Percentiles rank a stretch among this genome's conserved stretches.
Evolutionary conservation across 805 yeast genomes (phyloP).

Genomic region (Suhomyces vadensis): DNA sequence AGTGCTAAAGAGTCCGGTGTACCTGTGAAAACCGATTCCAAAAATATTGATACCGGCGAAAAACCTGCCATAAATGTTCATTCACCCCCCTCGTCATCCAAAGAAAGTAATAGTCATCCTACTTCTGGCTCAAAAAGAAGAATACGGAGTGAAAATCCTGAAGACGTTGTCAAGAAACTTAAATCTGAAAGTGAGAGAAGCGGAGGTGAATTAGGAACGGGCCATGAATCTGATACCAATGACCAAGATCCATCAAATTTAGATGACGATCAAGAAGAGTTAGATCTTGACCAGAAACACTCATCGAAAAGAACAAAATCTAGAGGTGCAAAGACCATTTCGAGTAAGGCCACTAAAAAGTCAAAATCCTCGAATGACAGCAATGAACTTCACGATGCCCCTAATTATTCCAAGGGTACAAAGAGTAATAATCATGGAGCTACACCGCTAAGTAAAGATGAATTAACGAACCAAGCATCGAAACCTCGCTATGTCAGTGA

Average conservation of each 20-base stretch:
- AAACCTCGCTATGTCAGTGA: conserved; percentile 83
- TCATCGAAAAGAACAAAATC: conserved; percentile 8
- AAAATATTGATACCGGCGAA: conserved; percentile 14
- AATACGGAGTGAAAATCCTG: conserved; percentile 4
- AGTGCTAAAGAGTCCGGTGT: conserved; percentile 52
- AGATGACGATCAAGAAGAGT: conserved; percentile 8
- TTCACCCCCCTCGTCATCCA: background rate
- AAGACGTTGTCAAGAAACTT: conserved; percentile 7
- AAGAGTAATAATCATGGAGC: background rate
- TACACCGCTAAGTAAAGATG: conserved; percentile 31
- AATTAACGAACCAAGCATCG: conserved; percentile 66
- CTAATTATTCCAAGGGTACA: too few relatives aligned
- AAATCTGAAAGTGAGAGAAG: conserved; percentile 9
- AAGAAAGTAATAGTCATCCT: background rate
- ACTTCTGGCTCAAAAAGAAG: conserved; percentile 5
- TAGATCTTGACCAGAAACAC: background rate
- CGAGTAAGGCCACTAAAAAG: conserved; percentile 11
- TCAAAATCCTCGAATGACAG: conserved; percentile 4
- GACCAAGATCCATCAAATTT: conserved; percentile 6
- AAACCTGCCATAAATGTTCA: background rate
- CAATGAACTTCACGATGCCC: too few relatives aligned
- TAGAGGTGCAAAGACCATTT: conserved; percentile 6
- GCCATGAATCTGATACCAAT: conserved; percentile 3
- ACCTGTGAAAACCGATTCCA: conserved; percentile 32
- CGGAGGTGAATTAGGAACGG: background rate